Evolutionary conservation across 164 flowering plant genomes (phyloP).

Genomic region (Magnolia sinica): DNA sequence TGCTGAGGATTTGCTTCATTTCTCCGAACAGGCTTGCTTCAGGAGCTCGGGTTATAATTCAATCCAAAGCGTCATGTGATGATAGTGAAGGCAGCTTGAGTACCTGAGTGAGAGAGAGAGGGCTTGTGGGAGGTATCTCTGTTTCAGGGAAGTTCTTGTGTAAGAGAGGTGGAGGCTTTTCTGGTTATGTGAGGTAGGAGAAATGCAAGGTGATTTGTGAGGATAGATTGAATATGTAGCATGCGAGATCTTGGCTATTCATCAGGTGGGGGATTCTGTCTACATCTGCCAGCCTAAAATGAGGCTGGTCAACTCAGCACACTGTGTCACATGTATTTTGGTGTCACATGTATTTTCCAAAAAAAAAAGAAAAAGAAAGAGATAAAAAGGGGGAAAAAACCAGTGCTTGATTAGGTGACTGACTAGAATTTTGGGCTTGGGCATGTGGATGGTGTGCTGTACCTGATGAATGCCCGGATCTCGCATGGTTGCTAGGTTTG

Average conservation of each 20-base stretch:
- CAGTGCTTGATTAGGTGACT: too few species aligned
- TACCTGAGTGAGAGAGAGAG: not conserved
- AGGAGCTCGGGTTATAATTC: slow-evolving; percentile 97
- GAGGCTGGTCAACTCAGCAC: not conserved
- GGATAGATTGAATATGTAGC: not conserved
- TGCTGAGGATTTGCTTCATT: slow-evolving; percentile 19
- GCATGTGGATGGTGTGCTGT: too few species aligned
- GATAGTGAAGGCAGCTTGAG: slow-evolving; percentile 18
- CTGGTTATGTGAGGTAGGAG: too few species aligned
- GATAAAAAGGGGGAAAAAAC: too few species aligned
- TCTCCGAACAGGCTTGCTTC: slow-evolving; percentile 84
- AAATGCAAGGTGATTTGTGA: not conserved
- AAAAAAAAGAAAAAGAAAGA: too few species aligned
- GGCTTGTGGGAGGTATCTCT: not conserved
- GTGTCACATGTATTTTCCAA: not conserved
- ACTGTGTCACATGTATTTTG: not conserved
- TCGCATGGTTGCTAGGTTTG: too few species aligned
- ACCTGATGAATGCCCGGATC: too few species aligned
- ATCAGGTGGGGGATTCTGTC: not conserved
- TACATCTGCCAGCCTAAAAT: too few species aligned
- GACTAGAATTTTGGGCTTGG: too few species aligned
- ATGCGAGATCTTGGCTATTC: not conserved
- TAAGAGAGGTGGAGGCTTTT: not conserved
- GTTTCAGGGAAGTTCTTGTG: not conserved
- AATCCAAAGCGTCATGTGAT: slow-evolving; percentile 46